phyloP scores from a whole-genome alignment of 2,329 filamentous ascomycete genomes.

The Aspergillus fumigatiaffinis region DNA sequence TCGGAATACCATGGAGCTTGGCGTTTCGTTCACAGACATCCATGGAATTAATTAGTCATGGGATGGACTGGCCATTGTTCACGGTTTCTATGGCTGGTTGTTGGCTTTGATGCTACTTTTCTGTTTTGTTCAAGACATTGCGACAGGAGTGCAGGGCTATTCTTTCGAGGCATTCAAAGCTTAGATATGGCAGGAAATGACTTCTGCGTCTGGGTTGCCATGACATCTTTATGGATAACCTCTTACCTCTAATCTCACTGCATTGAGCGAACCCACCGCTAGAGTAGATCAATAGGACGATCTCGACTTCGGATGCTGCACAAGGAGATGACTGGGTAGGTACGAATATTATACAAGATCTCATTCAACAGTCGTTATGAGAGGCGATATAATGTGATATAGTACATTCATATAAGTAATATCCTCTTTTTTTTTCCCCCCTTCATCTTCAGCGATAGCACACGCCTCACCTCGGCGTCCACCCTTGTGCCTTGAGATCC shows the following conservation, averaged over 20 bases:
- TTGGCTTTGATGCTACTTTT: conserved; percentile 5
- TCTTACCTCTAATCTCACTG: neutral
- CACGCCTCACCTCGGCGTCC: conserved; percentile 21
- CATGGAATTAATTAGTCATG: conserved; percentile 8
- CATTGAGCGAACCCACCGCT: neutral
- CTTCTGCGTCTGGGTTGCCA: neutral
- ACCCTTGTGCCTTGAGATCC: conserved; percentile 42
- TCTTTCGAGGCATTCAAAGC: neutral
- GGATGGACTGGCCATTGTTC: neutral
- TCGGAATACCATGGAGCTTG: conserved; percentile 12
- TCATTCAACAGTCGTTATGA: neutral
- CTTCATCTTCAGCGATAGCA: neutral
- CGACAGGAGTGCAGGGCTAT: conserved; percentile 8
- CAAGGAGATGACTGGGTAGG: neutral
- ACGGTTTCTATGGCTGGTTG: conserved; percentile 7
- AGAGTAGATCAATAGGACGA: neutral
- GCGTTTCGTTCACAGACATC: conserved; percentile 13
- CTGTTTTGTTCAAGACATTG: conserved; percentile 3
- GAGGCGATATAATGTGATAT: conserved; percentile 10
- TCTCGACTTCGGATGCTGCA: neutral
- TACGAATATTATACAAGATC: neutral
- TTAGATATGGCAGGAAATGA: conserved; percentile 6
- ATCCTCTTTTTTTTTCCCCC: neutral
- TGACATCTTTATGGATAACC: neutral
- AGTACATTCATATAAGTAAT: conserved; percentile 26